Percentiles rank a stretch among this genome's conserved stretches.
Evolutionary conservation across 495 filamentous ascomycete genomes (phyloP).

Genomic region (Penicillium mononematosum): DNA sequence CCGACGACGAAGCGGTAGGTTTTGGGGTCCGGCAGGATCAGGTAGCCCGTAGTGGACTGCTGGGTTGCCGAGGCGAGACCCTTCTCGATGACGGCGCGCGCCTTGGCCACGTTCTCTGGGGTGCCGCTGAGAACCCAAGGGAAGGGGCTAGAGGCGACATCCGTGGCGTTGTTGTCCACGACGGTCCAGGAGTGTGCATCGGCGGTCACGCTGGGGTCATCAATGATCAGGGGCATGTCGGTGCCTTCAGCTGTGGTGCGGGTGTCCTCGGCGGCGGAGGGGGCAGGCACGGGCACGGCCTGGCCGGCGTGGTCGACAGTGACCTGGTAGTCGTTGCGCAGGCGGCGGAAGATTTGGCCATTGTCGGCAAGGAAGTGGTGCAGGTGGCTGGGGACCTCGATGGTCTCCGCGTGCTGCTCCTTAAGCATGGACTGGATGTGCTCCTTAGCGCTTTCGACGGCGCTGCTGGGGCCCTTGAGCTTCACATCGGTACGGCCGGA

Average conservation of each 20-base stretch:
- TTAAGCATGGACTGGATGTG: conserved; percentile 79
- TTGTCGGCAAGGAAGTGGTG: conserved; percentile 87
- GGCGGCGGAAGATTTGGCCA: conserved; percentile 84
- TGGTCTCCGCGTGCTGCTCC: conserved; percentile 81
- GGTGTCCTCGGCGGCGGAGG: conserved; percentile 49
- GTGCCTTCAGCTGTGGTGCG: conserved; percentile 48
- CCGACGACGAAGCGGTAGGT: conserved; percentile 91
- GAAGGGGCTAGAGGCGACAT: conserved; percentile 54
- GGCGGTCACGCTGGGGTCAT: conserved; percentile 60
- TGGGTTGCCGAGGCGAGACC: conserved; percentile 70
- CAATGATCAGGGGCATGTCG: conserved; percentile 82
- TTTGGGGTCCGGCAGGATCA: conserved; percentile 83
- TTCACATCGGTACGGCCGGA: conserved; percentile 69
- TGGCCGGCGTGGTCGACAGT: conserved; percentile 87
- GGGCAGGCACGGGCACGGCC: conserved; percentile 68
- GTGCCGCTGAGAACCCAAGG: conserved; percentile 87
- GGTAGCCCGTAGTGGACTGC: conserved; percentile 74
- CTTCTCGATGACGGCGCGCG: conserved; percentile 65
- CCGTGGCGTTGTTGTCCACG: conserved; percentile 51
- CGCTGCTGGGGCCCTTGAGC: conserved; percentile 71
- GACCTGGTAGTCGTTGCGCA: conserved; percentile 78
- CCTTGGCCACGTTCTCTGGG: conserved; percentile 72
- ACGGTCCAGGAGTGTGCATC: conserved; percentile 79
- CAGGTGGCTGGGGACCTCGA: conserved; percentile 73
- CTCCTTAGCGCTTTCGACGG: conserved; percentile 80